A percentile compares a stretch with the other conserved stretches of the same genome.
Conservation (phyloP, 164 flowering plant genomes). For the Platanus orientalis region DNA sequence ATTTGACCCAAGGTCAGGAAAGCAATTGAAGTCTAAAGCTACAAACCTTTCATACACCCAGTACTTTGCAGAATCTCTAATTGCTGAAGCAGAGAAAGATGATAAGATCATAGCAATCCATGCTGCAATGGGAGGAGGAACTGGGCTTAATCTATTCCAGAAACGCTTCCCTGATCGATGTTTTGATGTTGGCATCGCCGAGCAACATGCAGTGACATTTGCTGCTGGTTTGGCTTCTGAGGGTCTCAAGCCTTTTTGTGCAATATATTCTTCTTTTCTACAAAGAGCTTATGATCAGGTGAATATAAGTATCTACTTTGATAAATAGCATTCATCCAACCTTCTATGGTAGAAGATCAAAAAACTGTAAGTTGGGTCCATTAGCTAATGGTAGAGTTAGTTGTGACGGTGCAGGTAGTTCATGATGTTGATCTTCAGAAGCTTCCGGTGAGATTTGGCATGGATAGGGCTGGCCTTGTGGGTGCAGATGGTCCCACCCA, state of each 20-base stretch:
- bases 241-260: conserved; percentile 95
- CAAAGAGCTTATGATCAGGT: conserved; percentile 97
- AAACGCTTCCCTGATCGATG: conserved; percentile 80
- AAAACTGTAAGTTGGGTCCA: neutral
- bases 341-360: neutral
- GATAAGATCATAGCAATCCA: conserved; percentile 79
- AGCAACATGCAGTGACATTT: conserved; percentile 96
- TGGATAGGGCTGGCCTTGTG: conserved; percentile 90
- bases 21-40: conserved; percentile 67
- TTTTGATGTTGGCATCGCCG: conserved; percentile 95
- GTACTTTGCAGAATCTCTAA: conserved; percentile 81
- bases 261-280: conserved; percentile 85
- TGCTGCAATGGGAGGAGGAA: conserved; percentile 99
- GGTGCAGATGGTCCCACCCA: conserved; percentile 99
- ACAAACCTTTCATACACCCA: conserved; percentile 71
- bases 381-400: neutral
- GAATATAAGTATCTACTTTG: conserved; percentile 3
- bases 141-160: conserved; percentile 87
- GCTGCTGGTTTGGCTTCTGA: conserved; percentile 94
- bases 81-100: conserved; percentile 78
- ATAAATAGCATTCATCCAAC: neutral
- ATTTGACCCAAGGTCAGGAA: conserved; percentile 73
- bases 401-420: conserved; percentile 48
- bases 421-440: conserved; percentile 96
- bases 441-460: conserved; percentile 82